phyloP scores from a whole-genome alignment of 768 basidiomycete species.

The Tephrocybe sp. region DNA sequence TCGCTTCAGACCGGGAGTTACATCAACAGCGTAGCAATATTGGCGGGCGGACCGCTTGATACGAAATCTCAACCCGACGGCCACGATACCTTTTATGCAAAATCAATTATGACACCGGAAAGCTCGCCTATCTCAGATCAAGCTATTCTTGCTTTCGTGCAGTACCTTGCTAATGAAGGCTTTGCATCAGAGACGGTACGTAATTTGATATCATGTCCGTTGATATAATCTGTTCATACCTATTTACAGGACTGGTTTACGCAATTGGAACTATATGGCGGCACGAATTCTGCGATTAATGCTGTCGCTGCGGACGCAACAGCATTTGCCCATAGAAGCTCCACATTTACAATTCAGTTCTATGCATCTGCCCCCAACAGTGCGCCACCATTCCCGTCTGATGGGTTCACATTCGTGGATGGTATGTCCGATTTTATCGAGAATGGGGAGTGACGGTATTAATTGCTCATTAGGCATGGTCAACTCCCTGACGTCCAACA shows the following conservation, averaged over 20 bases:
- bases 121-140: slow-evolving; percentile 28
- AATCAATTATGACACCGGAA: slow-evolving; percentile 32
- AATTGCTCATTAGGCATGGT: slow-evolving; percentile 1
- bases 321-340: slow-evolving; percentile 44
- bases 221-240: slow-evolving; percentile 23
- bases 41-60: slow-evolving; percentile 21
- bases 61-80: slow-evolving; percentile 20
- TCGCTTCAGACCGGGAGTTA: slow-evolving; percentile 19
- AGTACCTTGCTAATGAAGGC: slow-evolving; percentile 36
- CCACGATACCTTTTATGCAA: slow-evolving; percentile 34
- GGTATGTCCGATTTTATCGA: no score
- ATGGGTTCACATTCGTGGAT: no score
- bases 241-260: slow-evolving; percentile 40
- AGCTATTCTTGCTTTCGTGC: slow-evolving; percentile 30
- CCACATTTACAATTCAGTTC: slow-evolving; percentile 44
- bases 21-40: slow-evolving; percentile 12
- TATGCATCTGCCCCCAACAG: no score
- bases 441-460: slow-evolving; percentile 8
- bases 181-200: slow-evolving; percentile 26
- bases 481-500: slow-evolving; percentile 19
- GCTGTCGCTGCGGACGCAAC: slow-evolving; percentile 37
- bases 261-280: slow-evolving; percentile 44
- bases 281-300: slow-evolving; percentile 46
- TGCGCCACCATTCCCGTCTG: no score
- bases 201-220: no score